Base-by-base conservation (phyloP, 2,329 filamentous ascomycete species). In the Fusarium sp. region DNA sequence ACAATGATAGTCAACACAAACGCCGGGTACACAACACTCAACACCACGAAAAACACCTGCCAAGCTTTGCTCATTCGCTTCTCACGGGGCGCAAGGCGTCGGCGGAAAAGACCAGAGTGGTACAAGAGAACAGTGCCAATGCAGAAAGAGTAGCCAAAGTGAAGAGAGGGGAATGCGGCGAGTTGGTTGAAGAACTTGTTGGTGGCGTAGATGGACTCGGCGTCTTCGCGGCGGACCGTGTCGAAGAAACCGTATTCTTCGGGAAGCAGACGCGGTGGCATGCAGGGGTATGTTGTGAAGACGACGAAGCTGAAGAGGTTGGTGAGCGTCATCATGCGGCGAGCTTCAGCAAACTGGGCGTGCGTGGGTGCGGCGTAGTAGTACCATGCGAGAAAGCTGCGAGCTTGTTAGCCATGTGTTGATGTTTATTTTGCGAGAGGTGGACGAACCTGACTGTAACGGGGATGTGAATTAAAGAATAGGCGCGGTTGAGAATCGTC, bases 361-460 rank as follows among this genome's bases (percentile, higher is more conserved):
- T 80, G 78, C 4, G 77, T 80, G 0, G 81, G 81, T 6, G 88
- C 87, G 44, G 85, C 84, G 76, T 87, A 88, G 78, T 90, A 91
- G 78, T 89, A 90, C 85, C 87, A 91, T 45, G 86, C 88, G 56
- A 90, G 87, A 77, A 90, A 90, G 60, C 88, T 89, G 49, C 23
- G 40, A 33, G 45, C 2, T 18, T 48, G 33, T 60, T 45, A 60
- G 53, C 30, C 18, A 33, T 56, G 41, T 44, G 41, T 26, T 17
- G 41, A 44, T 44, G 20, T 56, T 27, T 10, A 8, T 3, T n/a
- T n/a, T n/a, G n/a, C n/a, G n/a, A n/a, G n/a, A n/a, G n/a, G n/a
- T n/a, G n/a, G n/a, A n/a, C n/a, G n/a, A 12, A 52, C 48, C 48
- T 52, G 48, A 52, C 48, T 12, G 48, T 89, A 20, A 87, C 88